phyloP scores from a whole-genome alignment of 2,329 filamentous ascomycete species.

The Pseudogymnoascus sp. region DNA sequence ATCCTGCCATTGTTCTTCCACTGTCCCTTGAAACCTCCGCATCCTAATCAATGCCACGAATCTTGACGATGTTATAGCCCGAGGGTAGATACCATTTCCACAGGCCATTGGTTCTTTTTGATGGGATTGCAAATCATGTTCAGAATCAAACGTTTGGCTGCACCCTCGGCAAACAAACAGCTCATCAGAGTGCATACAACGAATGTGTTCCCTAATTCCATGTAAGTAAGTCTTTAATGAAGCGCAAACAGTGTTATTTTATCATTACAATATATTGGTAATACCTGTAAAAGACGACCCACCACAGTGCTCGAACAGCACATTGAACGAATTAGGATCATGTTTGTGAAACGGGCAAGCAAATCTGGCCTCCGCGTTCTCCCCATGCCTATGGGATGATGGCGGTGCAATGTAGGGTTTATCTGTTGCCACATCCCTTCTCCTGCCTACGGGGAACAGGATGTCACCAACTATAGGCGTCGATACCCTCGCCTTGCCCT shows the following conservation, averaged over 20 bases:
- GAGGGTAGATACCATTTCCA: constrained; percentile 12
- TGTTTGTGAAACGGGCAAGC: constrained; percentile 20
- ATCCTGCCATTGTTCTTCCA: constrained; percentile 17
- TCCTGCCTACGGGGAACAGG: background rate
- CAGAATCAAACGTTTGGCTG: constrained; percentile 15
- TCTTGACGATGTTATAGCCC: background rate
- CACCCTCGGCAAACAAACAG: constrained; percentile 17
- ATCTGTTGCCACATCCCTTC: background rate
- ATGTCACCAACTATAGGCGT: background rate
- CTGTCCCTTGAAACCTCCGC: constrained; percentile 10
- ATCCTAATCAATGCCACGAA: constrained; percentile 16
- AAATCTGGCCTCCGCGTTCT: constrained; percentile 2
- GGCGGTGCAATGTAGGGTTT: too few species aligned
- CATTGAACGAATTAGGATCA: constrained; percentile 15
- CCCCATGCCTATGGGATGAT: background rate
- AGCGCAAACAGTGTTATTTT: constrained; percentile 13
- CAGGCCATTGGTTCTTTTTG: constrained; percentile 13
- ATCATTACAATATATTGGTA: constrained; percentile 15
- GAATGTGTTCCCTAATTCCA: constrained; percentile 16
- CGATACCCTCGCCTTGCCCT: background rate
- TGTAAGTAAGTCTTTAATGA: background rate
- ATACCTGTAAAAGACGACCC: constrained; percentile 11
- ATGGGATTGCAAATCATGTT: constrained; percentile 16
- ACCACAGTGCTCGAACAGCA: background rate
- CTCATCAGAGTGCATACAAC: constrained; percentile 13